Conservation (phyloP, 805 yeast species). For the Zygosaccharomyces lentus region DNA sequence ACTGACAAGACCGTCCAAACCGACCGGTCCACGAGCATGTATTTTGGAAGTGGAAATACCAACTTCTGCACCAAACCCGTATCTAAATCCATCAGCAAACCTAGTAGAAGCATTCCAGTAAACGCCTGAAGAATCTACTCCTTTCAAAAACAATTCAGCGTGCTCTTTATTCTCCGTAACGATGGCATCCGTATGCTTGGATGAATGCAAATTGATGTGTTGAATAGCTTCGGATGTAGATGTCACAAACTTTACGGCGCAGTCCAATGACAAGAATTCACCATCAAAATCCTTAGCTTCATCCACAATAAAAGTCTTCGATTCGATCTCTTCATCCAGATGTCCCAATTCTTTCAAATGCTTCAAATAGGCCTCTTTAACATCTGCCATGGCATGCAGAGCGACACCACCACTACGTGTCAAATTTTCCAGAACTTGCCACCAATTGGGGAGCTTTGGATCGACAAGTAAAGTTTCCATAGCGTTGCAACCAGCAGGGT, state of each 20-base stretch:
- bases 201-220: constrained; percentile 87
- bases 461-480: constrained; percentile 76
- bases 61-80: constrained; percentile 98
- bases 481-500: constrained; percentile 99
- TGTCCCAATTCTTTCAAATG: constrained; percentile 17
- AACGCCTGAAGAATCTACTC: constrained; percentile 92
- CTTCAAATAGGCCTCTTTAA: constrained; percentile 32
- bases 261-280: constrained; percentile 79
- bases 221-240: constrained; percentile 67
- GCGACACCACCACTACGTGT: constrained; percentile 60
- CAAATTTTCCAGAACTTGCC: constrained; percentile 43
- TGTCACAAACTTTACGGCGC: constrained; percentile 64
- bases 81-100: constrained; percentile 97
- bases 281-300: constrained; percentile 60
- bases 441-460: constrained; percentile 35
- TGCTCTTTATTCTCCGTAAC: constrained; percentile 66
- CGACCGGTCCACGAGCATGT: constrained; percentile 98
- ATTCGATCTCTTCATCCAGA: constrained; percentile 17
- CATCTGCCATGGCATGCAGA: constrained; percentile 59
- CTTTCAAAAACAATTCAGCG: constrained; percentile 76
- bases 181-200: constrained; percentile 93
- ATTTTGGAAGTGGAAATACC: constrained; percentile 96
- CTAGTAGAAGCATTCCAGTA: constrained; percentile 97
- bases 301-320: constrained; percentile 43
- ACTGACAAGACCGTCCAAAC: constrained; percentile 92